phyloP scores from a whole-genome alignment of 306 rosid species.

The Arachis hypogaea region DNA sequence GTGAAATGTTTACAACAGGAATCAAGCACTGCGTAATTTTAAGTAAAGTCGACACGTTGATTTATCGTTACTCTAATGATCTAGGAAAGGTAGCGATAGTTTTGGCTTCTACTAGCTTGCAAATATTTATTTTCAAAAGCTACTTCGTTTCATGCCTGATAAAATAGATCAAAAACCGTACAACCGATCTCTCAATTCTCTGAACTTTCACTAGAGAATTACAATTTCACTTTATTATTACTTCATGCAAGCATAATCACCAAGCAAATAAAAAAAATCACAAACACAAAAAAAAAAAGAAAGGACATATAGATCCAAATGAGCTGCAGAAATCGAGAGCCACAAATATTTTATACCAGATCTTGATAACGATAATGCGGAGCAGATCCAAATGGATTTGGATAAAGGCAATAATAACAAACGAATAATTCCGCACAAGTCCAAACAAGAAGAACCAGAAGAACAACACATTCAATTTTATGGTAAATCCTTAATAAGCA shows the following conservation, averaged over 20 bases:
- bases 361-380: not conserved
- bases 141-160: not conserved
- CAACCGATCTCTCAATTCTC: not conserved
- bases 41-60: no score
- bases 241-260: not conserved
- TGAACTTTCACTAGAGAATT: not conserved
- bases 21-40: no score
- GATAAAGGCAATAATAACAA: not conserved
- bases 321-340: constrained; percentile 7
- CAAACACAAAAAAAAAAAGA: constrained; percentile 9
- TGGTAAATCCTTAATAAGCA: not conserved
- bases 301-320: constrained; percentile 20
- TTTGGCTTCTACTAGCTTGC: not conserved
- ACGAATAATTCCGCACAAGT: constrained; percentile 1
- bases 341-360: not conserved
- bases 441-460: not conserved
- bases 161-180: not conserved
- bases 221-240: constrained; percentile 13
- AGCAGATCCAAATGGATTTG: not conserved
- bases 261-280: constrained; percentile 9
- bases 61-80: not conserved
- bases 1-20: not conserved
- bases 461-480: not conserved
- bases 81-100: not conserved
- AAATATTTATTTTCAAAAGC: not conserved